Evolutionary conservation across 352 stramenopile species (phyloP), one percentile per base, ranked within the genome.

Genomic region (Phytophthora sojae): DNA sequence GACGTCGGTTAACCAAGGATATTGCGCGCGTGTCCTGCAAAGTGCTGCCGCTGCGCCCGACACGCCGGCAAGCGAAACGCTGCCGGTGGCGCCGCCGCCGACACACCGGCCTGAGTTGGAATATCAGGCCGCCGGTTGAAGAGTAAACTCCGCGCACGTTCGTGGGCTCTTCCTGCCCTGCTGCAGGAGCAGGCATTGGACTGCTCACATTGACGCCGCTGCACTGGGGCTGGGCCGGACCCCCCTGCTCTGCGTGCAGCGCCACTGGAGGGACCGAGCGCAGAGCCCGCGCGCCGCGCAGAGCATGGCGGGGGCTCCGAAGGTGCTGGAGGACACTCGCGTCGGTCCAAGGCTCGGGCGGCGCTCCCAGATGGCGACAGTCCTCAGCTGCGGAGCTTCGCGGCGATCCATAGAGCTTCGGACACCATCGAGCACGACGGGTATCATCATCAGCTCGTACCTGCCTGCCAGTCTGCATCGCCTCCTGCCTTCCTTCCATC

Each of bases 71-170:
- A 14, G 12, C 14, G 39, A 47, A 47, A 47, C 39, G 39, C 39
- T 47, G 39, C 39, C 4, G 21, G 6, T 14, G 47, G 37, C 37
- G 37, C 37, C 6, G 11, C 37, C 11, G 9, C 37, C 37, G 37
- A 17, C 37, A 17, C 26, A n/a, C 11, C 47, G 26, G 37, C 60
- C 60, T 69, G 67, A 74, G 62, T 71, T 73, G 54, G 44, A 73
- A 73, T 68, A 71, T 76, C 68, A 76, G 51, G 51, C 37, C 47
- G 53, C 21, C 57, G 53, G 67, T 69, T 64, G 67, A 73, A 64
- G 44, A 58, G 66, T 69, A 73, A 68, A 63, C 59, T 53, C 50
- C 32, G 26, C 39, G 63, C 62, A 76, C 63, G 68, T 72, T 71
- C 68, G 52, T 62, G 51, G 21, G 50, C 26, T 50, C 54, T 67